Evolutionary conservation across 1,139 yeast genomes (phyloP), one percentile per base, ranked within the genome.

Genomic region (Kodamaea ohmeri): DNA sequence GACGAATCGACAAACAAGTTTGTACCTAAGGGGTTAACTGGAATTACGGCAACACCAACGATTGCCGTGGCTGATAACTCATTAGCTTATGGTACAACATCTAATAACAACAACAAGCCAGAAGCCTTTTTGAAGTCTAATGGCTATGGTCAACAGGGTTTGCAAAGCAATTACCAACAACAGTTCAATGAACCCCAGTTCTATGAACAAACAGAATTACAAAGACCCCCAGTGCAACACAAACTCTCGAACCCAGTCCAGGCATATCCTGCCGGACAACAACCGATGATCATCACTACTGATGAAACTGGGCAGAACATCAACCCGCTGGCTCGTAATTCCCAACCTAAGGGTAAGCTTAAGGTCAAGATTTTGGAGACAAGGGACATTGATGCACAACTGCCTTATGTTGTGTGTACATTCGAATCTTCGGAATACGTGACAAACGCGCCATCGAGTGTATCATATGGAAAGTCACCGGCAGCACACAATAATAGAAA

Each of bases 391-490:
- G 66, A 73, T 47, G 62, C 61, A 32, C 73, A 88, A 6, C 83
- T 79, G 51, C 96, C 96, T 2, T 90, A 90, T 58, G 96, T 87
- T 17, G 96, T 90, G 24, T 87, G 96, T 60, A 86, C 96, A 2
- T 90, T 86, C 64, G 96, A 89, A 57, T 83, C 94, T 45, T 83
- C 95, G 1, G 97, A 90, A 63, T 86, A 83, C 49, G 89, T 90
- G 44, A 81, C 95, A 19, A 80, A 80, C 46, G 90, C 92, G 12
- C 89, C 94, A 3, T 41, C 44, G 8, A 41, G 44, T 29, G 84
- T 79, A 45, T 74, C 83, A 21, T 71, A 71, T 48, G 80, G 75
- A 25, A 73, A 67, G 42, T 56, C 65, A 14, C 68, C 71, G 3
- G 46, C 42, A 13, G 40, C 50, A 12, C 48, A 47, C 7, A 43